These are phyloP conservation scores for Xylaria multiplex DNA, from an alignment of 2,329 filamentous ascomycete species.

Conservation along the genomic window DNA sequence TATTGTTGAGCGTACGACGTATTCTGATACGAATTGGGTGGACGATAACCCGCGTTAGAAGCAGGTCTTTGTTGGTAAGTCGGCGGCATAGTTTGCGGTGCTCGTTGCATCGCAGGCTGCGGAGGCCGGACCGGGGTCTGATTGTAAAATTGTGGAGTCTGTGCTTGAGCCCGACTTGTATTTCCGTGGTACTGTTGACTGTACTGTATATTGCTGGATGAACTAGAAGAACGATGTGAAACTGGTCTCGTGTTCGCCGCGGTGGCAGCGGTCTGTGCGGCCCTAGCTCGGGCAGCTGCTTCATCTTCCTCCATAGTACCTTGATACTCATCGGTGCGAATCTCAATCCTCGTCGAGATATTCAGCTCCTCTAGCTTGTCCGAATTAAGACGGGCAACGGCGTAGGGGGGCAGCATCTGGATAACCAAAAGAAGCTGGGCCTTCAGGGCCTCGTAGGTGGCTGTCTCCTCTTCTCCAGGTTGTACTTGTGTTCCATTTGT, in stretches of 20 bases:
- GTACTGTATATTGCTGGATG: constrained; percentile 55
- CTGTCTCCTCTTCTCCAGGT: constrained; percentile 70
- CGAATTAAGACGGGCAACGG: constrained; percentile 85
- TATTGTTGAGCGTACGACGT: constrained; percentile 59
- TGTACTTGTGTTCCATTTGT: constrained; percentile 72
- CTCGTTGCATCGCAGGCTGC: constrained; percentile 54
- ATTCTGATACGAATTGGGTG: constrained; percentile 58
- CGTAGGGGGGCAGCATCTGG: constrained; percentile 81
- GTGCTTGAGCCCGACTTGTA: constrained; percentile 57
- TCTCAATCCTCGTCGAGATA: constrained; percentile 80
- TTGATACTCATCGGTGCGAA: constrained; percentile 77
- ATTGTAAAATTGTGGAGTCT: constrained; percentile 56
- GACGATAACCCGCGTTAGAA: constrained; percentile 59
- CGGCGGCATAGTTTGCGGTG: constrained; percentile 54
- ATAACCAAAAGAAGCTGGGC: constrained; percentile 79
- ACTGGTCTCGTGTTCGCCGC: constrained; percentile 53
- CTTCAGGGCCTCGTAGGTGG: constrained; percentile 77
- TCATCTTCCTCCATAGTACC: constrained; percentile 89
- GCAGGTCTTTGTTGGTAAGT: constrained; percentile 50
- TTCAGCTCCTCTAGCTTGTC: constrained; percentile 85
- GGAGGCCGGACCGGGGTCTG: constrained; percentile 54
- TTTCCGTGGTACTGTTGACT: constrained; percentile 59
- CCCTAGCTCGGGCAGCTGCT: constrained; percentile 63
- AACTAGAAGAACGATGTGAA: constrained; percentile 54
- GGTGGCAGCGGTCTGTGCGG: constrained; percentile 50